Evolutionary conservation across 441 rosid genomes (phyloP), one percentile per base, ranked within the genome.

Genomic region (Iberis amara): DNA sequence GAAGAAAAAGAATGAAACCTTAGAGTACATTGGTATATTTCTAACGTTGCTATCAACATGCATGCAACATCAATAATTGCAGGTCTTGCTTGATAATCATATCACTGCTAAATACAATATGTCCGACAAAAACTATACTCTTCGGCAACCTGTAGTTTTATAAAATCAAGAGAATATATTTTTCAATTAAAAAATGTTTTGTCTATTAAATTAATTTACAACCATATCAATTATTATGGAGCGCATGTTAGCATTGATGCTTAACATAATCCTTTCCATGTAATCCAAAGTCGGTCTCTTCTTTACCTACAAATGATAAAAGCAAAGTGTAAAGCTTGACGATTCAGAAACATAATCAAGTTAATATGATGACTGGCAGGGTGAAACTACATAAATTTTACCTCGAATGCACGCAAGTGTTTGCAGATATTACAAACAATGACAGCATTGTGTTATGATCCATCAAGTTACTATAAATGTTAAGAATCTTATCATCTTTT

Each of bases 41-140:
- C 89, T 74, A 72, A 92, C 97, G 96, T 62, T 47, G 98, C 96
- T 65, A 92, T 82, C 94, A 89, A 80, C 96, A 86, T 80, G 78
- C 88, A 86, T 57, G 92, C 74, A 57, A 92, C 82, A 61, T 96
- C 97, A 47, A 92, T 57, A 92, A 69, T 73, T 89, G 96, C 41
- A 86, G 69, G 46, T 78, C 75, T 43, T 84, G 90, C 68, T 89
- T 84, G 62, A 69, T 80, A 69, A 89, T 81, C 39, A 52, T 53
- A 42, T 89, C 44, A 89, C 85, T 0, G 97, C 72, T 77, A 89
- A 71, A 57, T 78, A 81, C 44, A 89, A 53, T 1, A 97, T 89
- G 58, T 92, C 96, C 0, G 92, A 81, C 36, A 81, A 80, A 40
- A 89, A 92, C 89, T 80, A 71, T 86, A 86, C 71, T 86, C 96